These are phyloP conservation scores for Tardiomyces digboiensis DNA, from an alignment of 1,139 yeast genomes.

Conservation along the genomic window DNA sequence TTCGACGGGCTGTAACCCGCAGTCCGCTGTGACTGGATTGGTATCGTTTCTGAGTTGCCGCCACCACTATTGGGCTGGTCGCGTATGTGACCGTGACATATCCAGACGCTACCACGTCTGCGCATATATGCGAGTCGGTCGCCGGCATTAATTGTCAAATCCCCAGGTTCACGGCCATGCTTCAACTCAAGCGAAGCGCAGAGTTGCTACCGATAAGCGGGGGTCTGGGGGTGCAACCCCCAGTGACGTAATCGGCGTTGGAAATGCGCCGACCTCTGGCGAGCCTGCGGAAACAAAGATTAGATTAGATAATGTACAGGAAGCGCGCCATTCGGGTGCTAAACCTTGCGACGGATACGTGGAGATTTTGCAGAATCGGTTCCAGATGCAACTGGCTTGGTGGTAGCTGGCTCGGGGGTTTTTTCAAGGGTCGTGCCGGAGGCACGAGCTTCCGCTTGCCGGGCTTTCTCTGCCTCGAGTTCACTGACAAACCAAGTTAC, in stretches of 20 bases:
- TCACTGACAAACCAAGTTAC: constrained; percentile 86
- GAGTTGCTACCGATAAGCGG: neutral
- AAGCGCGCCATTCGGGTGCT: too few relatives aligned
- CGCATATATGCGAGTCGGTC: too few relatives aligned
- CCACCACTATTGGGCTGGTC: neutral
- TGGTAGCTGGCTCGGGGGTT: neutral
- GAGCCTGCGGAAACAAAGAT: neutral
- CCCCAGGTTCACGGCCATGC: neutral
- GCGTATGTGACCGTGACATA: neutral
- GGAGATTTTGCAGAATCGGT: too few relatives aligned
- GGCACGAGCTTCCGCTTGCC: constrained; percentile 15
- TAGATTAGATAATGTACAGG: neutral
- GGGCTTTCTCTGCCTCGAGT: constrained; percentile 42
- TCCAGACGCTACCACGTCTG: too few relatives aligned
- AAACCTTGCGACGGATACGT: neutral
- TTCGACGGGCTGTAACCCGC: neutral
- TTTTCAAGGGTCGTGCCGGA: neutral
- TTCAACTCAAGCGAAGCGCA: neutral
- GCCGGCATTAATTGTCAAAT: too few relatives aligned
- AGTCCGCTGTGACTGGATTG: neutral
- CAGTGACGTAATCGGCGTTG: too few relatives aligned
- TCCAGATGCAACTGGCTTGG: neutral
- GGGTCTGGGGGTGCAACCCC: neutral
- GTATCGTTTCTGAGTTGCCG: neutral
- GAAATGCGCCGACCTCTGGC: too few relatives aligned